A percentile compares a stretch with the other conserved stretches of the same genome.
These are phyloP conservation scores for Monosporozyma yasuniensis DNA, from an alignment of 805 yeast species.

Conservation along the genomic window DNA sequence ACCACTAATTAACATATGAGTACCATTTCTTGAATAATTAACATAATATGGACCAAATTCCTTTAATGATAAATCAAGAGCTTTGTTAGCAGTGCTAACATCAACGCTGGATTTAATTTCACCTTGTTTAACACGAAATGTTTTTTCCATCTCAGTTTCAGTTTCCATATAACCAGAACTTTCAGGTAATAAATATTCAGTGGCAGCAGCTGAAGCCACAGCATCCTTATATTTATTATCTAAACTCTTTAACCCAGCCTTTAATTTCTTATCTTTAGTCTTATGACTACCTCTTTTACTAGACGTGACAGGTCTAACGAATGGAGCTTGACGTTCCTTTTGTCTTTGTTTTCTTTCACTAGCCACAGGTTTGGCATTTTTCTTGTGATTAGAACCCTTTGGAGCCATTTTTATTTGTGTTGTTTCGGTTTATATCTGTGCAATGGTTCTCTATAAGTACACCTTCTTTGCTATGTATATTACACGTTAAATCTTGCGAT, in stretches of 20 bases:
- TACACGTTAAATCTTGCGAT: background rate
- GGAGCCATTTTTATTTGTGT: background rate
- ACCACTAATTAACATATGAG: slow-evolving; percentile 78
- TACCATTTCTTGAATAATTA: slow-evolving; percentile 82
- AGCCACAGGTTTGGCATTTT: background rate
- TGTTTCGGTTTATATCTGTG: background rate
- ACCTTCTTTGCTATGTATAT: background rate
- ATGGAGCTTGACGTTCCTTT: slow-evolving; percentile 1
- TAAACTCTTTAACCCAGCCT: slow-evolving; percentile 54
- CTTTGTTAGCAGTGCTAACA: slow-evolving; percentile 61
- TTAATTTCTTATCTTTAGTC: slow-evolving; percentile 51
- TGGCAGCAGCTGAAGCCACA: slow-evolving; percentile 71
- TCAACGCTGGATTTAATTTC: slow-evolving; percentile 76
- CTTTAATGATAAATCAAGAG: slow-evolving; percentile 59
- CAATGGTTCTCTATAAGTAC: background rate
- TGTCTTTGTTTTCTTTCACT: background rate
- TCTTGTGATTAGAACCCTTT: background rate
- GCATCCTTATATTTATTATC: slow-evolving; percentile 73
- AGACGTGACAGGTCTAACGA: background rate
- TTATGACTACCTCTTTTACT: slow-evolving; percentile 21
- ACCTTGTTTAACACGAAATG: slow-evolving; percentile 73
- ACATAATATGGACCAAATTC: slow-evolving; percentile 81
- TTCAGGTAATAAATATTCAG: slow-evolving; percentile 80
- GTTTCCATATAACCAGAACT: slow-evolving; percentile 83
- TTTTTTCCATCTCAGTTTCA: slow-evolving; percentile 86